Conservation (phyloP, 2,329 filamentous ascomycete genomes). For the Apiospora saccharicola region DNA sequence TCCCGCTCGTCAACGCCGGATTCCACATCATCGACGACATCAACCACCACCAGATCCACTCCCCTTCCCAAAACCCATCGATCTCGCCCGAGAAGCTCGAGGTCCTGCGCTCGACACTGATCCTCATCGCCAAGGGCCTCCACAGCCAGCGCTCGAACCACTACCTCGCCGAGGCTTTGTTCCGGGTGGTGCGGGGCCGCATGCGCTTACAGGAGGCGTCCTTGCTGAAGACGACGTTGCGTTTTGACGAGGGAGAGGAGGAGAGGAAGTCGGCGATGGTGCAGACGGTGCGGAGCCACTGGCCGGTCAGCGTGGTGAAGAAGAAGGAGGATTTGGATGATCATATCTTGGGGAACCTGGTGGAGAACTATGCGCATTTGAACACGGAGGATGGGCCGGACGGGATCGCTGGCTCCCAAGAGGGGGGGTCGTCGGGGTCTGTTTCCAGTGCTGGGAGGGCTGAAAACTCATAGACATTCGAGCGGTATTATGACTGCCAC, state of each 20-base stretch:
- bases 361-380: slow-evolving; percentile 25
- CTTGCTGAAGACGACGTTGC: slow-evolving; percentile 9
- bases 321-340: slow-evolving; percentile 13
- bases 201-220: slow-evolving; percentile 36
- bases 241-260: slow-evolving; percentile 8
- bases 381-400: not conserved
- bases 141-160: slow-evolving; percentile 44
- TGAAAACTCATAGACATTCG: not conserved
- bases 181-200: slow-evolving; percentile 42
- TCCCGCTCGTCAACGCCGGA: slow-evolving; percentile 43
- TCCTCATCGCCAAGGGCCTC: slow-evolving; percentile 45
- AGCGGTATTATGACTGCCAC: not conserved
- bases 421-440: not conserved
- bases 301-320: slow-evolving; percentile 20
- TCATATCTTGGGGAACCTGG: slow-evolving; percentile 19
- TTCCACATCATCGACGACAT: slow-evolving; percentile 40
- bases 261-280: slow-evolving; percentile 3
- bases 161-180: slow-evolving; percentile 44
- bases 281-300: slow-evolving; percentile 24
- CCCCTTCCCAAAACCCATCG: slow-evolving; percentile 20
- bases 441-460: not conserved
- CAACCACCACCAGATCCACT: not conserved
- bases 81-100: slow-evolving; percentile 32
- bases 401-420: not conserved
- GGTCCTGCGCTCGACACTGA: slow-evolving; percentile 41